Conservation (phyloP, 2,329 filamentous ascomycete species). For the Xylaria sp. region DNA sequence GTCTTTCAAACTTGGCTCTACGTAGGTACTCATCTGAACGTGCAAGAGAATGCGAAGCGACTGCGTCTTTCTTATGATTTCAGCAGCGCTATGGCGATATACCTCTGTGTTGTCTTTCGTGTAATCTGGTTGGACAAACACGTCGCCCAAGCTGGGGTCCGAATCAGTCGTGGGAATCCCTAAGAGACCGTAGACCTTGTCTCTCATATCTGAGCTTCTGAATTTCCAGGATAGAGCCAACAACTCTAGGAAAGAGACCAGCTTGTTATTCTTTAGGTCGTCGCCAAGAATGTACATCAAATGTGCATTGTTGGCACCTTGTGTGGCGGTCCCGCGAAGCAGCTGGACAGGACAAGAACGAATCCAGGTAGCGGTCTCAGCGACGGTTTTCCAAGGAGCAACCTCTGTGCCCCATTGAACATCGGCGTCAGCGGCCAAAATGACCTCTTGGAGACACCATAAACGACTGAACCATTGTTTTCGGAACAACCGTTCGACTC, state of each 20-base stretch:
- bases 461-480: conserved; percentile 2
- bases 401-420: neutral
- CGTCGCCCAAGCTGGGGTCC: neutral
- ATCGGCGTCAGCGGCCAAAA: neutral
- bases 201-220: neutral
- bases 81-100: neutral
- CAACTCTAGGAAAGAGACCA: neutral
- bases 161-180: neutral
- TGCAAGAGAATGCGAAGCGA: neutral
- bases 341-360: neutral
- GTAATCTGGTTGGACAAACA: neutral
- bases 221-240: neutral
- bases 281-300: neutral
- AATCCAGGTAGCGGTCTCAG: neutral
- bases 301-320: neutral
- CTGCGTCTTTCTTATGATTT: neutral
- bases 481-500: neutral
- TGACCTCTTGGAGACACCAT: neutral
- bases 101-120: neutral
- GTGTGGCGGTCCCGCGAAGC: neutral
- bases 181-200: neutral
- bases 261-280: neutral
- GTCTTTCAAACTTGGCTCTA: neutral
- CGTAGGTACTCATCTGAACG: neutral
- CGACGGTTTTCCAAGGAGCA: neutral